Base-by-base conservation (phyloP, 129 eudicot species). In the Smallanthus sonchifolius region DNA sequence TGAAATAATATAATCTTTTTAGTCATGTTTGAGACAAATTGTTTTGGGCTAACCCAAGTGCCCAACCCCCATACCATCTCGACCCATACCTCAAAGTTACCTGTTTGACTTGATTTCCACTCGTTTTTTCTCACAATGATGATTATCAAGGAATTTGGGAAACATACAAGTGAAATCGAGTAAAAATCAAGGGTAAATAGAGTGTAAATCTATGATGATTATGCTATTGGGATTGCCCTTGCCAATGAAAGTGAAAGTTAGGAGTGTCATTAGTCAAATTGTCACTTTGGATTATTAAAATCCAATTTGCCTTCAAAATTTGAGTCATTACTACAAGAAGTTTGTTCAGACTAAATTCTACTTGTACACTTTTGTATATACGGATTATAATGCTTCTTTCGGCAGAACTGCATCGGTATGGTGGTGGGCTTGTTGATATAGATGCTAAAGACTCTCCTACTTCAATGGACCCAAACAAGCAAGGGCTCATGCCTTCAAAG, bases 321-420 rank as follows among this genome's bases (percentile, higher is more conserved):
- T 24, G 30, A 24, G 30, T 24, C 1, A 24, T 24, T 24, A 24
- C 30, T 1, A 24, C 30, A 24, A 24, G 30, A 24, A 24, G 30
- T 24, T 24, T 24, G 30, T 24, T 24, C 30, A 24, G 30, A 24
- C 30, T 24, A 24, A 24, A 24, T 24, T 0, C 30, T 24, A 24
- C 30, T 63, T 47, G 1, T 35, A 48, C 10, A 5, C 28, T 40
- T 71, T 71, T 9, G 56, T 42, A 64, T 79, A 79, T 79, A 7
- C 14, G 78, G 78, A 65, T 79, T 72, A 35, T 79, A 56, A 79
- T 65, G 78, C 68, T 81, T 70, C 44, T 20, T 66, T 65, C 74
- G 76, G 79, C 99, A 95, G 99, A 95, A 84, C 82, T 95, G 86
- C 89, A 88, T 78, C 90, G 85, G 34, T 87, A 67, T 73, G 96